Evolutionary conservation across 2,329 filamentous ascomycete species (phyloP), one percentile per base, ranked within the genome.

Genomic region (Fusarium concolor): DNA sequence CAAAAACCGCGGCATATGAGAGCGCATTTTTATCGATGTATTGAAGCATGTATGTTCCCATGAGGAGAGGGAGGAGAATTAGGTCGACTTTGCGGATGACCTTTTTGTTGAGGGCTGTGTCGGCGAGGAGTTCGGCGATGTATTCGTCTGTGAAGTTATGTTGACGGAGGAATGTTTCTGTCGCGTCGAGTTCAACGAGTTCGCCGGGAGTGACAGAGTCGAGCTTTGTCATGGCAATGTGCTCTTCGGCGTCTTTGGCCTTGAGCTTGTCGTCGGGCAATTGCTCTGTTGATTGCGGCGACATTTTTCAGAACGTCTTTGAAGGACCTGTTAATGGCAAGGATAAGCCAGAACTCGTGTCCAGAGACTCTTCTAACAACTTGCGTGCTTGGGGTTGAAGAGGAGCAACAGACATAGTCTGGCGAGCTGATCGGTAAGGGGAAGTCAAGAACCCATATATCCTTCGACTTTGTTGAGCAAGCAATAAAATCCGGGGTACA

Each of bases 1-100:
- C 85, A 56, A 87, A 87, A 0, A 87, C 84, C 0, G 85, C 84
- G 0, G 81, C 80, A 68, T 87, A 87, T 0, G 79, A 80, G 3
- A 86, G 74, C 0, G 84, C 81, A 54, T 82, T 80, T 72, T 87
- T 88, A 71, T 86, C 85, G 64, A 86, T 84, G 66, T 84, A 86
- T 64, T 87, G 85, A 8, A 87, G 75, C n/a, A 83, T 74, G 45
- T 81, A 85, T 1, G 83, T 85, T 2, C 80, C 79, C 45, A 79
- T 79, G 2, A 88, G 79, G 14, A 87, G 74, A 0, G 85, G 86
- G 17, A 87, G 76, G 10, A 87, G 68, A 0, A 82, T 71, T 44
- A 81, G 73, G 62, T 87, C 85, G 26, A 87, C 81, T 44, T 82
- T 83, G 15, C 82, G 77, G 15, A 70, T 67, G 10, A 70, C 20